Evolutionary conservation across 164 flowering plant species (phyloP).

Genomic region (Vitis amurensis): DNA sequence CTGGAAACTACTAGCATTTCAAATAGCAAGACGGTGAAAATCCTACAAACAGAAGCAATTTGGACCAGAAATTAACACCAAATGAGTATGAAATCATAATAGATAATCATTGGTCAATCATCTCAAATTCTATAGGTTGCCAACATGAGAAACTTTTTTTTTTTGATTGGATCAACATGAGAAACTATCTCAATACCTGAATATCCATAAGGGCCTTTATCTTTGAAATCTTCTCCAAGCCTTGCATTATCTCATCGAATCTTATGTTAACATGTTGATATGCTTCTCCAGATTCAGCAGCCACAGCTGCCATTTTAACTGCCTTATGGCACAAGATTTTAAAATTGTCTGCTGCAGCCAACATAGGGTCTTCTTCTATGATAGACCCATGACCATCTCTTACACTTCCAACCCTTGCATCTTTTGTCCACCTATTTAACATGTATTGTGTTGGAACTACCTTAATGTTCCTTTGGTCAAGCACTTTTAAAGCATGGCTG

Average conservation of each 20-base stretch:
- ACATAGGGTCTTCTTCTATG: conserved; percentile 16
- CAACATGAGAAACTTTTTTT: no score
- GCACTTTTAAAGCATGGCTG: conserved; percentile 35
- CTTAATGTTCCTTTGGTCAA: conserved; percentile 28
- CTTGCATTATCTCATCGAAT: conserved; percentile 31
- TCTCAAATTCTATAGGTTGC: no score
- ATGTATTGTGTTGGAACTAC: conserved; percentile 26
- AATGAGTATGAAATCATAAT: no score
- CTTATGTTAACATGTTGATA: conserved; percentile 25
- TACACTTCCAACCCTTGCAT: conserved; percentile 18
- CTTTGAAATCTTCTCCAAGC: conserved; percentile 26
- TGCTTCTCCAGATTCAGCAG: conserved; percentile 36
- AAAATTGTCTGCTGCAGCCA: conserved; percentile 23
- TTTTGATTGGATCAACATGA: no score
- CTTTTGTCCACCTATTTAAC: conserved; percentile 31
- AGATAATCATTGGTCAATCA: no score
- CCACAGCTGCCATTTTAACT: conserved; percentile 29
- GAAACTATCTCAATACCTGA: no score
- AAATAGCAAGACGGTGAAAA: no score
- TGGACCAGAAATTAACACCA: no score
- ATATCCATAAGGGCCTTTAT: no score
- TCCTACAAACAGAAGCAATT: no score
- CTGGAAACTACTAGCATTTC: no score
- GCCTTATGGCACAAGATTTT: conserved; percentile 26
- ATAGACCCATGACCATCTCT: not conserved